Conservation (phyloP, 176 grass and related monocot genomes). For the Ensete ventricosum region DNA sequence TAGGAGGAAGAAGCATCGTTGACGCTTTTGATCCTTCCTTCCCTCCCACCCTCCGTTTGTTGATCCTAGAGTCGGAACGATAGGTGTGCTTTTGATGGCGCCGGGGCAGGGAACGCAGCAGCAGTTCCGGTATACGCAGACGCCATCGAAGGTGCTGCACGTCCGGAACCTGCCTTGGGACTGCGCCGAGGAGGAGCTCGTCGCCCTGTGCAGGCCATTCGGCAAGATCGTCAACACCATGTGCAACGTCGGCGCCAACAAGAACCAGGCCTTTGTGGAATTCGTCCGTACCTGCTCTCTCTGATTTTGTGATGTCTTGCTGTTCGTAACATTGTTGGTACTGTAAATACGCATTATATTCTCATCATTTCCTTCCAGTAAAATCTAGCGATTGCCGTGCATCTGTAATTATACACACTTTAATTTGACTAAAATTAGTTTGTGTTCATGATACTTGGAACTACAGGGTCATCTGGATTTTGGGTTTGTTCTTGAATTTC, state of each 20-base stretch:
- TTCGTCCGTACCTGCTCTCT: neutral
- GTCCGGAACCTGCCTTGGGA: conserved; percentile 8
- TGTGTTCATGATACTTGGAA: neutral
- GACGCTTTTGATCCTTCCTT: neutral
- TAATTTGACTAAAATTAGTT: neutral
- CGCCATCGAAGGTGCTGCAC: conserved; percentile 10
- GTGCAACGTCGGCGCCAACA: conserved; percentile 15
- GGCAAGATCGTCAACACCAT: conserved; percentile 9
- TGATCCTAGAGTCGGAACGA: neutral
- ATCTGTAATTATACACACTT: neutral
- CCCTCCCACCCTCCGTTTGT: neutral
- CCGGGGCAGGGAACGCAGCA: conserved; percentile 10
- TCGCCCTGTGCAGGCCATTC: conserved; percentile 1
- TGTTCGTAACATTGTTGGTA: neutral
- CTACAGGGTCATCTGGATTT: neutral
- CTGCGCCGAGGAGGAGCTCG: conserved; percentile 1
- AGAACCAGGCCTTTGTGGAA: conserved; percentile 10
- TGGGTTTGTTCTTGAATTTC: neutral
- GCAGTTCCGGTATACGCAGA: conserved; percentile 14
- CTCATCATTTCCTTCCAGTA: too few species aligned
- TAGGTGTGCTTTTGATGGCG: neutral
- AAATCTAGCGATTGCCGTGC: too few species aligned
- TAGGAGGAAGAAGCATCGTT: neutral
- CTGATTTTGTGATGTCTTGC: neutral
- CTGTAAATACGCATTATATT: neutral